A percentile compares a stretch with the other conserved stretches of the same genome.
These are phyloP conservation scores for Tympanopsis confertula DNA, from an alignment of 2,329 filamentous ascomycete genomes.

Conservation along the genomic window DNA sequence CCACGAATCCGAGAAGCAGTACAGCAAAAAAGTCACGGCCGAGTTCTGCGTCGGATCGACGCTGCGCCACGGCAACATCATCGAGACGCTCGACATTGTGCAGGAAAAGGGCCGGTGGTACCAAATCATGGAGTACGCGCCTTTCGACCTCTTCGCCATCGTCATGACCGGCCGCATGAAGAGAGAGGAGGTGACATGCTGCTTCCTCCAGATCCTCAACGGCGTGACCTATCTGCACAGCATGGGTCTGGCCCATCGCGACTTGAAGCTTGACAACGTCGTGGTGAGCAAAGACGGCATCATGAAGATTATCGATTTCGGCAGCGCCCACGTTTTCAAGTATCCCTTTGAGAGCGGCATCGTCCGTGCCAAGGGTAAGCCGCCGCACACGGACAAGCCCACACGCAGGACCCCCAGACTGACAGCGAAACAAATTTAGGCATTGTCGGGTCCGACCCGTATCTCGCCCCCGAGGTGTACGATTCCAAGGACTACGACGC, in stretches of 20 bases:
- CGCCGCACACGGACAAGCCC: no score
- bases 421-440: constrained; percentile 30
- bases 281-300: constrained; percentile 93
- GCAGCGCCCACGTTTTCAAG: constrained; percentile 89
- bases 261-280: constrained; percentile 94
- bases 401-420: no score
- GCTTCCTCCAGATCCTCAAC: constrained; percentile 86
- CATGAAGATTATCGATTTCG: constrained; percentile 99
- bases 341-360: constrained; percentile 93
- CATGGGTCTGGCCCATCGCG: constrained; percentile 87
- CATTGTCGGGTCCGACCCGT: constrained; percentile 79
- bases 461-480: constrained; percentile 92
- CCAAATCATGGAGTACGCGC: constrained; percentile 97
- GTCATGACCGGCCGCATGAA: constrained; percentile 99
- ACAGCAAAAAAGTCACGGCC: constrained; percentile 94
- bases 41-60: constrained; percentile 98
- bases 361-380: constrained; percentile 68
- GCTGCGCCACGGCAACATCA: constrained; percentile 92
- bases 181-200: constrained; percentile 78
- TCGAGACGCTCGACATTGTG: constrained; percentile 92
- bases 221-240: constrained; percentile 90
- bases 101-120: constrained; percentile 92
- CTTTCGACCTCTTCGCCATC: constrained; percentile 89
- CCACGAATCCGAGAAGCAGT: constrained; percentile 89
- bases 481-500: constrained; percentile 89